Evolutionary conservation across 345 rosid species (phyloP).

Genomic region (Aquilaria malaccensis): DNA sequence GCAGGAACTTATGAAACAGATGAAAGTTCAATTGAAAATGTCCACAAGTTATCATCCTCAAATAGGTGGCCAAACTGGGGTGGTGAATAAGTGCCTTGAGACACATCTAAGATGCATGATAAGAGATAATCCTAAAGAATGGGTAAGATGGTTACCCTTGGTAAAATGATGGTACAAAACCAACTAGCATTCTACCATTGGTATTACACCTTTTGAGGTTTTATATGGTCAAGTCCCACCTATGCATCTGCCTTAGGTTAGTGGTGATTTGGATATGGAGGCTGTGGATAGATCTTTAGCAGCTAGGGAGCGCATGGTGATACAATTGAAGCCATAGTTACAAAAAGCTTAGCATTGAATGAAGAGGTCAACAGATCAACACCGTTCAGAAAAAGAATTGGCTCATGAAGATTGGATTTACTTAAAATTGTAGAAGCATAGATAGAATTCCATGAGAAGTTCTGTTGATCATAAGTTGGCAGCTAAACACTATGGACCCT

Average conservation of each 20-base stretch:
- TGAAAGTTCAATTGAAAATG: neutral
- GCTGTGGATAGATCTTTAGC: neutral
- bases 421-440: too few relatives aligned
- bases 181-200: neutral
- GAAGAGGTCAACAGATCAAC: neutral
- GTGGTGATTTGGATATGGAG: neutral
- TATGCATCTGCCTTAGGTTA: neutral
- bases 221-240: neutral
- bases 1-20: neutral
- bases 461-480: neutral
- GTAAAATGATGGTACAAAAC: neutral
- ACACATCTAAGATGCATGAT: neutral
- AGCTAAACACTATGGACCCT: neutral
- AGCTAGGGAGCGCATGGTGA: neutral
- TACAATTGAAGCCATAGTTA: neutral
- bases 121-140: too few relatives aligned
- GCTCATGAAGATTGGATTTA: neutral
- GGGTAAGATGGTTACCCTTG: neutral
- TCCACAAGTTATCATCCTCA: neutral
- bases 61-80: neutral
- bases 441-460: neutral
- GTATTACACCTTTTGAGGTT: neutral
- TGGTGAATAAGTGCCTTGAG: neutral
- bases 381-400: neutral
- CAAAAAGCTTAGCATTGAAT: neutral